Conservation (phyloP, 2,329 filamentous ascomycete genomes). For the Chalara sp. region DNA sequence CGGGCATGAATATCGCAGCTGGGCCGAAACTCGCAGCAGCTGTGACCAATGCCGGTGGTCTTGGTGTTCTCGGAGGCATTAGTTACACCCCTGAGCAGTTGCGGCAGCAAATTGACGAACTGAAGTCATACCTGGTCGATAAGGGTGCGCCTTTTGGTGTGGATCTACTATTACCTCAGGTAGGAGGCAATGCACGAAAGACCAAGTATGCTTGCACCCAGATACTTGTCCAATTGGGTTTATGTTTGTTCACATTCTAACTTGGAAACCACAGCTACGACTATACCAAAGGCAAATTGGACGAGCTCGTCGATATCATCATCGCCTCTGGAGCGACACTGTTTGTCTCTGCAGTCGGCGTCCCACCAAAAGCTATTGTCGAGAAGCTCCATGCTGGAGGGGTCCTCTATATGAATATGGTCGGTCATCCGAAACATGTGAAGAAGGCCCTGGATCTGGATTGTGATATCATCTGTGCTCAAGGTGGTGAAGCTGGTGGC, state of each 20-base stretch:
- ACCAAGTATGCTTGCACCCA: conserved; percentile 62
- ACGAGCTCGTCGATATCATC: conserved; percentile 83
- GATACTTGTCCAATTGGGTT: too few relatives aligned
- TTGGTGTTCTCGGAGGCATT: conserved; percentile 93
- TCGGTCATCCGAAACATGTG: conserved; percentile 98
- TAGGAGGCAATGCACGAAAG: conserved; percentile 89
- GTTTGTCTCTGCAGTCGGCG: conserved; percentile 94
- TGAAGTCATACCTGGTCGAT: conserved; percentile 81
- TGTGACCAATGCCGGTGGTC: conserved; percentile 91
- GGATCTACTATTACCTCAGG: conserved; percentile 86
- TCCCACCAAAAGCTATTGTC: conserved; percentile 82
- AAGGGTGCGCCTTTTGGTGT: conserved; percentile 96
- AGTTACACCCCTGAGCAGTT: conserved; percentile 98
- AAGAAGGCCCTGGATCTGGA: conserved; percentile 90
- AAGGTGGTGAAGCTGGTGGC: conserved; percentile 94
- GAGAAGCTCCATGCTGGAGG: conserved; percentile 83
- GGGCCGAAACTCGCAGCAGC: conserved; percentile 94
- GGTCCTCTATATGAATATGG: conserved; percentile 99
- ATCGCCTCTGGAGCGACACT: conserved; percentile 87
- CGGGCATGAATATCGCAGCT: conserved; percentile 98
- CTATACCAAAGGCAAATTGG: conserved; percentile 98
- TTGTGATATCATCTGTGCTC: conserved; percentile 94
- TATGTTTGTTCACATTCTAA: conserved; percentile 19
- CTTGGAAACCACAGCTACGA: conserved; percentile 65
- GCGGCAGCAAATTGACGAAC: conserved; percentile 85